Evolutionary conservation across 23 red algal species (phyloP).

Genomic region (Gracilariopsis chorda): DNA sequence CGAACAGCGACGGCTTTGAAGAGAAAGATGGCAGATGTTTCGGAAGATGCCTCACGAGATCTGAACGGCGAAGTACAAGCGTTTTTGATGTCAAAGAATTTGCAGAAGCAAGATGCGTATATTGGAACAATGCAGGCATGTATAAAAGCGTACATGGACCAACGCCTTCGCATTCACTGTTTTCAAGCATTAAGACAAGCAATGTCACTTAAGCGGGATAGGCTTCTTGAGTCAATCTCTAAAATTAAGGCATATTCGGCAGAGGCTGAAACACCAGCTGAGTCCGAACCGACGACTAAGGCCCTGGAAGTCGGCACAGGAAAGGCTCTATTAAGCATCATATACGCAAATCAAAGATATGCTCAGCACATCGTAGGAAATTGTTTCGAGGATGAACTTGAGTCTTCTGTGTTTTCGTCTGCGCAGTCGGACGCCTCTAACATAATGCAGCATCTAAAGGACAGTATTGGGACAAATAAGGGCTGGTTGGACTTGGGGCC

Average conservation of each 20-base stretch:
- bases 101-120: background rate
- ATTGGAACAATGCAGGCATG: constrained; percentile 7
- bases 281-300: background rate
- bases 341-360: background rate
- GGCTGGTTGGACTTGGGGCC: background rate
- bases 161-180: constrained; percentile 27
- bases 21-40: constrained; percentile 14
- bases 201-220: background rate
- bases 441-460: background rate
- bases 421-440: background rate
- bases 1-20: constrained; percentile 1
- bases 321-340: too few species aligned
- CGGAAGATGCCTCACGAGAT: constrained; percentile 1
- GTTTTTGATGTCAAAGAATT: background rate
- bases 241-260: background rate
- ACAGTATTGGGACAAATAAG: background rate
- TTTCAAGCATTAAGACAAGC: background rate
- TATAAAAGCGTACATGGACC: background rate
- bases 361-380: background rate
- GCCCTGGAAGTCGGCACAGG: background rate
- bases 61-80: background rate
- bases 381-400: background rate
- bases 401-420: background rate
- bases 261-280: background rate
- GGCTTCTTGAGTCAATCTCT: background rate